Evolutionary conservation across 768 basidiomycete species (phyloP).

Genomic region (Scleroderma bovista): DNA sequence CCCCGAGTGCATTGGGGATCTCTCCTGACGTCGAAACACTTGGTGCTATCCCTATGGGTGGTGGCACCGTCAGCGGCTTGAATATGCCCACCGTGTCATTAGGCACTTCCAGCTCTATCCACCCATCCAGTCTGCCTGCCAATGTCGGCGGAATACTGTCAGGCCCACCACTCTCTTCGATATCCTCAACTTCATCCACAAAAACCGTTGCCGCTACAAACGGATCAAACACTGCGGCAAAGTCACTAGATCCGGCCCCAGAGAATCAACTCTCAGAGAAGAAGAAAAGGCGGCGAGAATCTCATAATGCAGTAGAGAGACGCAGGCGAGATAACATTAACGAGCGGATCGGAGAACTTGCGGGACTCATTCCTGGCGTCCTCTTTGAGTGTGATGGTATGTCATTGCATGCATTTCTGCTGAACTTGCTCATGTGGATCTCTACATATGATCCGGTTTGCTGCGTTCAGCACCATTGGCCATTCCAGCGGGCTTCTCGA

Average conservation of each 20-base stretch:
- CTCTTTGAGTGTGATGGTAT: constrained; percentile 58
- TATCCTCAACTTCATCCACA: background rate
- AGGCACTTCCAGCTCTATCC: constrained; percentile 9
- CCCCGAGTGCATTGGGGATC: constrained; percentile 19
- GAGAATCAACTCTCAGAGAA: constrained; percentile 67
- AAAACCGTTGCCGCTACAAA: background rate
- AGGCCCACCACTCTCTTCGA: constrained; percentile 2
- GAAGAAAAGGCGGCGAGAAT: constrained; percentile 71
- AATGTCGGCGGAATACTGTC: constrained; percentile 1
- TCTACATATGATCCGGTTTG: no score
- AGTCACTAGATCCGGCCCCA: constrained; percentile 6
- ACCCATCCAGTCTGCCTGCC: constrained; percentile 7
- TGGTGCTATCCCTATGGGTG: constrained; percentile 6
- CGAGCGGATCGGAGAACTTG: constrained; percentile 88
- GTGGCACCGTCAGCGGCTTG: constrained; percentile 3
- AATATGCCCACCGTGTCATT: constrained; percentile 9
- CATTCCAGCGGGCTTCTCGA: constrained; percentile 9
- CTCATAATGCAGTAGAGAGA: constrained; percentile 90
- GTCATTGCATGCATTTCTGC: constrained; percentile 9
- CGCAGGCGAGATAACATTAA: constrained; percentile 89
- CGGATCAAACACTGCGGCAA: constrained; percentile 4
- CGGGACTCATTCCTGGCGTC: constrained; percentile 83
- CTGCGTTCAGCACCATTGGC: constrained; percentile 12
- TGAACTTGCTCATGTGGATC: background rate
- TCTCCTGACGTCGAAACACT: constrained; percentile 23